Base-by-base conservation (phyloP, 2,329 filamentous ascomycete species). In the Colletotrichum tabaci region DNA sequence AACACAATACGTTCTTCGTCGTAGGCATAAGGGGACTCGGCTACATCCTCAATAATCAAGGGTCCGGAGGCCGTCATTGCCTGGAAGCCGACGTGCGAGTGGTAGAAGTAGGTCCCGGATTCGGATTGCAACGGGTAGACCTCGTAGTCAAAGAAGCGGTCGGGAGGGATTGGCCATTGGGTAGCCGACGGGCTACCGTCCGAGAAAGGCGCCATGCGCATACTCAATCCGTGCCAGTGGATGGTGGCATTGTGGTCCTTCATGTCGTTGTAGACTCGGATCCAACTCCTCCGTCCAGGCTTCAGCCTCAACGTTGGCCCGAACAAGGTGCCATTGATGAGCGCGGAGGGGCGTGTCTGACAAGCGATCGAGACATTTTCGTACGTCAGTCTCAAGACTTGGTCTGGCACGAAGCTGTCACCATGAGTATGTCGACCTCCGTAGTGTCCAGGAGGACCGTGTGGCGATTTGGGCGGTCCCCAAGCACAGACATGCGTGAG, bases 141-240 rank as follows among this genome's bases (percentile, higher is more conserved):
- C 75, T 93, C 90, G 76, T 93, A 93, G 80, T 93, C 91, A 78
- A 93, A 93, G 80, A 88, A 93, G 70, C 88, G 84, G 0, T 82
- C 79, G 0, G 89, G 85, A 0, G 88, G 86, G 47, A 93, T 92
- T 0, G 91, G 90, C 91, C 90, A 93, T 74, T 93, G 90, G 21
- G 86, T 86, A 2, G 87, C 89, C 40, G 84, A 79, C 0, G 90
- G 89, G 0, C 88, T 85, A 4, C 91, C 91, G 74, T 93, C 91
- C 1, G 90, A 89, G 79, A 91, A 93, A 0, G 89, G 89, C 1
- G 89, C 87, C 42, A 87, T 84, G 42, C 86, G 82, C 77, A 89
- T 87, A 18, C 85, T 87, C 10, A 93, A 82, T 15, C 91, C 91
- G 79, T 93, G 91, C 91, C 91, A 93, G 76, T 93, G 91, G 87